Conservation (phyloP, 805 yeast genomes). For the Deakozyma indianensis region DNA sequence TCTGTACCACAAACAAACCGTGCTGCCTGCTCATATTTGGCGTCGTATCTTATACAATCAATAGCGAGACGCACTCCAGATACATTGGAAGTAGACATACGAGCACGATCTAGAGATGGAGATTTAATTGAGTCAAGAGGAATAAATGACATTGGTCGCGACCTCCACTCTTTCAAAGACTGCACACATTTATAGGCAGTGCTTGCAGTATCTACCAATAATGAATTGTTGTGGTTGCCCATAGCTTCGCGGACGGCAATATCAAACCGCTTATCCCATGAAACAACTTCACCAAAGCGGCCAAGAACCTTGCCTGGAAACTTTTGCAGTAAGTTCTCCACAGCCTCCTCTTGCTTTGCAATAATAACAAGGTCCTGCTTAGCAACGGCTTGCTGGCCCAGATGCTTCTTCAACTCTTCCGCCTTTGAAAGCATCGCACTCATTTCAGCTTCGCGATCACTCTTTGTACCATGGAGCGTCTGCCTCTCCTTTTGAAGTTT, state of each 20-base stretch:
- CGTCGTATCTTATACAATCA: slow-evolving; percentile 62
- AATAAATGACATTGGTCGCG: slow-evolving; percentile 76
- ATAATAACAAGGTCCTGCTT: slow-evolving; percentile 13
- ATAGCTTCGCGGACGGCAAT: slow-evolving; percentile 61
- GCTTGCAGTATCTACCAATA: slow-evolving; percentile 60
- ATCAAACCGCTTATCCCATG: slow-evolving; percentile 46
- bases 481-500: not conserved
- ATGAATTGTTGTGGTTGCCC: slow-evolving; percentile 68
- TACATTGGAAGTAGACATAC: slow-evolving; percentile 18
- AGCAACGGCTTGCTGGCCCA: slow-evolving; percentile 15
- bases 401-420: slow-evolving; percentile 40
- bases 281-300: not conserved
- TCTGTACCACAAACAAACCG: slow-evolving; percentile 70
- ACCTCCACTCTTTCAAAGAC: slow-evolving; percentile 68
- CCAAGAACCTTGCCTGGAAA: slow-evolving; percentile 7
- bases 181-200: slow-evolving; percentile 67
- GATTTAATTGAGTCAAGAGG: slow-evolving; percentile 70
- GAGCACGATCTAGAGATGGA: slow-evolving; percentile 34
- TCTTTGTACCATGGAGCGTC: slow-evolving; percentile 5
- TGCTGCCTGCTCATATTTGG: slow-evolving; percentile 57
- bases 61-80: slow-evolving; percentile 48
- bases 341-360: slow-evolving; percentile 13
- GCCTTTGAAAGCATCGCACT: slow-evolving; percentile 33
- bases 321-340: slow-evolving; percentile 11
- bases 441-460: slow-evolving; percentile 7